A percentile compares a stretch with the other conserved stretches of the same genome.
These are phyloP conservation scores for Eruca vesicaria DNA, from an alignment of 441 rosid genomes.

Conservation along the genomic window DNA sequence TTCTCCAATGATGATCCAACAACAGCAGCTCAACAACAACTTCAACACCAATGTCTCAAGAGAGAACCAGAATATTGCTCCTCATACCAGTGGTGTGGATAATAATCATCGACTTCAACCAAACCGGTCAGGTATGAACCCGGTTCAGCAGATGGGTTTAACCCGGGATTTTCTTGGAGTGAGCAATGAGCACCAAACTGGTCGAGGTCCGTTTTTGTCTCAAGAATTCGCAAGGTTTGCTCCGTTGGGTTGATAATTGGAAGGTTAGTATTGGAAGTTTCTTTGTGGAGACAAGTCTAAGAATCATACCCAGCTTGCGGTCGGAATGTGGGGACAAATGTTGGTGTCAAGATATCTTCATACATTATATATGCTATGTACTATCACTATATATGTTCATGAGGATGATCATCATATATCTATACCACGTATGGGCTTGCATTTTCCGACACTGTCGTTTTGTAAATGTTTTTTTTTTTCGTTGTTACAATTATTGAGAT, in stretches of 20 bases:
- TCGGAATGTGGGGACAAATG: conserved; percentile 32
- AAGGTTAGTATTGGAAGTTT: conserved; percentile 9
- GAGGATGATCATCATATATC: background rate
- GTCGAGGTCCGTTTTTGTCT: conserved; percentile 47
- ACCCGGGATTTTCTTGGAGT: conserved; percentile 88
- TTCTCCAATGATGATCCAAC: conserved; percentile 35
- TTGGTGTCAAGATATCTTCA: conserved; percentile 29
- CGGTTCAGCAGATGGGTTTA: conserved; percentile 43
- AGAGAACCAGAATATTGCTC: conserved; percentile 39
- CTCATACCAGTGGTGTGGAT: conserved; percentile 31
- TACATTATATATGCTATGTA: conserved; percentile 24
- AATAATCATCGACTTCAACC: conserved; percentile 29
- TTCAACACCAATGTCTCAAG: conserved; percentile 28
- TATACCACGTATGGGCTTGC: conserved; percentile 27
- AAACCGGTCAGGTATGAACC: conserved; percentile 37
- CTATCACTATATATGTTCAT: conserved; percentile 22
- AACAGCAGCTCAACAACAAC: conserved; percentile 30
- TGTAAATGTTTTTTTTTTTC: conserved; percentile 17
- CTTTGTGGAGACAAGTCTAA: conserved; percentile 27
- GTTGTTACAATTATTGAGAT: background rate
- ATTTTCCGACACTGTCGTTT: conserved; percentile 19
- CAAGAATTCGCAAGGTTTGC: conserved; percentile 79
- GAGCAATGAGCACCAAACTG: conserved; percentile 47
- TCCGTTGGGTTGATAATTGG: conserved; percentile 43
- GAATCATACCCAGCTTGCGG: conserved; percentile 21